phyloP scores from a whole-genome alignment of 306 rosid species.

The Comarum palustre region DNA sequence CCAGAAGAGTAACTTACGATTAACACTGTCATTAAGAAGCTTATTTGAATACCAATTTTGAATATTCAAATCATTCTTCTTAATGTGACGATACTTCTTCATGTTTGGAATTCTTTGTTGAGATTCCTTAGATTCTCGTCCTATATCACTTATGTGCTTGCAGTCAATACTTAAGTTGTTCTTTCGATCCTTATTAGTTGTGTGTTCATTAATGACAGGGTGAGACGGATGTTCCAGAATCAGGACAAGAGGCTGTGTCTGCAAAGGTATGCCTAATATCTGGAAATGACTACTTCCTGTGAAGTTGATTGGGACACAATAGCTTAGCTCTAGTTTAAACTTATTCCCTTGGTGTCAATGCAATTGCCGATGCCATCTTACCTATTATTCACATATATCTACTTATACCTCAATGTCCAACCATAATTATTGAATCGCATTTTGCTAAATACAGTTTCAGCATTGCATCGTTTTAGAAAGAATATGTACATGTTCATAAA shows the following conservation, averaged over 20 bases:
- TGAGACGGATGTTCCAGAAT: constrained; percentile 62
- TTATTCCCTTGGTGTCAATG: neutral
- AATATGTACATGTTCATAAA: neutral
- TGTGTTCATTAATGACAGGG: constrained; percentile 65
- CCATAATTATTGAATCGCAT: no score
- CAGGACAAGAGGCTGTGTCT: constrained; percentile 56
- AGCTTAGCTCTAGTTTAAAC: neutral
- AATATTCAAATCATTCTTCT: no score
- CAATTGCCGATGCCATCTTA: neutral
- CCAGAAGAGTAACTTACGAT: no score
- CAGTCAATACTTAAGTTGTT: constrained; percentile 6
- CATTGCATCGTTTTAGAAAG: neutral
- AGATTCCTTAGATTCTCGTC: no score
- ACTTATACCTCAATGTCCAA: neutral
- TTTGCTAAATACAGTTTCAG: neutral
- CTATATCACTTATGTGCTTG: no score
- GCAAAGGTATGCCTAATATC: constrained; percentile 56
- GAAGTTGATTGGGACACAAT: constrained; percentile 4
- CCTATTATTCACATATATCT: neutral
- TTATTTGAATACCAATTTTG: no score
- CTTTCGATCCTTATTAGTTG: constrained; percentile 13
- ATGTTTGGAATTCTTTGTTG: no score
- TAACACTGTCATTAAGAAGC: no score
- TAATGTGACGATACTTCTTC: no score
- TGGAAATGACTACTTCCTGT: neutral